phyloP scores from a whole-genome alignment of 345 rosid genomes.

The Viola odorata region DNA sequence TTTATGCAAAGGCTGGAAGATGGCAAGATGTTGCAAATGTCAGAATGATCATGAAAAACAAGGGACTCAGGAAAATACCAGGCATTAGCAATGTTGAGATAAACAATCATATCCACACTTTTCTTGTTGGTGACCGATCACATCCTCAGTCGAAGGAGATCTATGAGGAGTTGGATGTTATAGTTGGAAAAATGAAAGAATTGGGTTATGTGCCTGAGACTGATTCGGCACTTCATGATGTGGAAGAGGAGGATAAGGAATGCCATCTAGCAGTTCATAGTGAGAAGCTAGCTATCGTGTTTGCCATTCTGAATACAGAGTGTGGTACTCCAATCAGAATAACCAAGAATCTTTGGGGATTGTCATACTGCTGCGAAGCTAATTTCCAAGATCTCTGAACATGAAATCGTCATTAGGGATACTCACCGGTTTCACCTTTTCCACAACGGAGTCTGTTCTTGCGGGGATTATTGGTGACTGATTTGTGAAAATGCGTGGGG shows the following conservation, averaged over 20 bases:
- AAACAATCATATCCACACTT: conserved; percentile 39
- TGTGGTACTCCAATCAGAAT: conserved; percentile 44
- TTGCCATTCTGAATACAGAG: conserved; percentile 50
- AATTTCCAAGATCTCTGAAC: conserved; percentile 50
- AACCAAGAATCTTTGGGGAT: conserved; percentile 74
- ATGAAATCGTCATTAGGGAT: conserved; percentile 58
- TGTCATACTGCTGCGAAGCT: conserved; percentile 73
- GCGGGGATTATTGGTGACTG: conserved; percentile 65
- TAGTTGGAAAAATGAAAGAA: conserved; percentile 62
- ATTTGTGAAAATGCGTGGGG: background rate
- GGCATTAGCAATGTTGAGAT: conserved; percentile 67
- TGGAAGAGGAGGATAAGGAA: conserved; percentile 78
- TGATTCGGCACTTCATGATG: conserved; percentile 68
- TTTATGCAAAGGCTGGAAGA: conserved; percentile 70
- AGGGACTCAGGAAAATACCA: conserved; percentile 55
- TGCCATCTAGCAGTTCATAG: conserved; percentile 68
- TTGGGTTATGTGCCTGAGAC: conserved; percentile 57
- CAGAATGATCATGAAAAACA: conserved; percentile 50
- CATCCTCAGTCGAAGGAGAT: conserved; percentile 44
- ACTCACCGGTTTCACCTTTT: conserved; percentile 66
- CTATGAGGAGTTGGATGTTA: conserved; percentile 42
- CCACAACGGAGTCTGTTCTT: conserved; percentile 51
- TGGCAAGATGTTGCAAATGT: conserved; percentile 58
- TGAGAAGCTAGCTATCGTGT: conserved; percentile 70
- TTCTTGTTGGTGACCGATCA: conserved; percentile 58